Percentiles rank a stretch among this genome's conserved stretches.
Conservation (phyloP, 192 early-diverging fungal species). For the Coemansia sp. region DNA sequence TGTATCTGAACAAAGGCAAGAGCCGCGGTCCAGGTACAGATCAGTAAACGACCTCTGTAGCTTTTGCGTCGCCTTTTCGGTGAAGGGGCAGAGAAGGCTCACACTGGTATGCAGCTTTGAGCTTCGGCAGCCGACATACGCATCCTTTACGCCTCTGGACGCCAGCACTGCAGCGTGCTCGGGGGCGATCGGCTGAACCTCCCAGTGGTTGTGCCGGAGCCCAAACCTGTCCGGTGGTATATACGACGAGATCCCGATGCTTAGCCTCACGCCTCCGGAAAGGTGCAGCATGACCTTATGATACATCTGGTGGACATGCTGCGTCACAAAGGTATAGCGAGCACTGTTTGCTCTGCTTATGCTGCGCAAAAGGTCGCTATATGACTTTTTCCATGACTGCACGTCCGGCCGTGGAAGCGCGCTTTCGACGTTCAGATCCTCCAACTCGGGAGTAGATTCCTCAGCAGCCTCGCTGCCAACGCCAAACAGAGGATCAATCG, state of each 20-base stretch:
- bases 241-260: constrained; percentile 50
- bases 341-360: constrained; percentile 36
- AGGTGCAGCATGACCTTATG: constrained; percentile 51
- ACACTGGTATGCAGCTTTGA: constrained; percentile 45
- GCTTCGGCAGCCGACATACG: constrained; percentile 49
- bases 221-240: constrained; percentile 41
- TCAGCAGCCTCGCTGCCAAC: constrained; percentile 9
- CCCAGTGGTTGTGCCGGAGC: constrained; percentile 50
- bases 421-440: constrained; percentile 9
- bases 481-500: constrained; percentile 17
- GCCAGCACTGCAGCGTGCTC: constrained; percentile 24
- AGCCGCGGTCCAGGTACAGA: constrained; percentile 18
- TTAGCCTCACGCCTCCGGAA: constrained; percentile 50
- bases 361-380: constrained; percentile 33
- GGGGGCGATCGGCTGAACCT: constrained; percentile 53
- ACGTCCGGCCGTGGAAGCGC: constrained; percentile 3
- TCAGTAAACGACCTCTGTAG: constrained; percentile 14
- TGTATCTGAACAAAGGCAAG: background rate
- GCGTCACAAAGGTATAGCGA: constrained; percentile 45
- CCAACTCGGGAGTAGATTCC: constrained; percentile 7
- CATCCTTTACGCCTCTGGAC: constrained; percentile 27
- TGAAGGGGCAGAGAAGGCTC: constrained; percentile 50
- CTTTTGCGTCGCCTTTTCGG: constrained; percentile 8
- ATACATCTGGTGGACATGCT: constrained; percentile 37
- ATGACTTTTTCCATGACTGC: constrained; percentile 24